phyloP scores from a whole-genome alignment of 2,329 filamentous ascomycete genomes.

The Parafenestella ontariensis region DNA sequence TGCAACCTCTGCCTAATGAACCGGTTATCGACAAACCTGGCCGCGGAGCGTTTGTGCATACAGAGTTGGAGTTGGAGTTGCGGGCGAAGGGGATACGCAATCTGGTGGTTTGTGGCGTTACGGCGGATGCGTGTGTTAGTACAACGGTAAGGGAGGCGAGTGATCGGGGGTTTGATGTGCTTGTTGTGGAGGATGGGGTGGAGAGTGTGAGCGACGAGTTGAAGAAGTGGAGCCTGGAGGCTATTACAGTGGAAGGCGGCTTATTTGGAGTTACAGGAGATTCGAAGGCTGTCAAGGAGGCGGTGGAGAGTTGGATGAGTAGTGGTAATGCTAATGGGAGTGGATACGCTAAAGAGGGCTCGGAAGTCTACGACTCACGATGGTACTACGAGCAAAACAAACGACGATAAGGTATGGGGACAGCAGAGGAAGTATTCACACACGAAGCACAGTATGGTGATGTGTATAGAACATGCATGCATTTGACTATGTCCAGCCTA shows the following conservation, averaged over 20 bases:
- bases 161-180: slow-evolving; percentile 62
- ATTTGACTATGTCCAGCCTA: slow-evolving; percentile 38
- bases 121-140: slow-evolving; percentile 63
- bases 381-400: slow-evolving; percentile 3
- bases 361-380: not conserved
- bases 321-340: not conserved
- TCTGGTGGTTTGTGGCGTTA: slow-evolving; percentile 61
- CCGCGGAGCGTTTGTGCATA: slow-evolving; percentile 61
- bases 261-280: slow-evolving; percentile 36
- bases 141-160: slow-evolving; percentile 64
- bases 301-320: slow-evolving; percentile 30
- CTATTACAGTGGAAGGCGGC: slow-evolving; percentile 36
- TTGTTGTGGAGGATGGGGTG: slow-evolving; percentile 59
- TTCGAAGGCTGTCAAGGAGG: slow-evolving; percentile 30
- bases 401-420: not conserved
- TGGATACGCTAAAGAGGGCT: not conserved
- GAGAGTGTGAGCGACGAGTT: slow-evolving; percentile 38
- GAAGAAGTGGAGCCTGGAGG: slow-evolving; percentile 39
- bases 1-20: slow-evolving; percentile 57
- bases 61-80: slow-evolving; percentile 61
- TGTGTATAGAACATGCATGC: slow-evolving; percentile 23
- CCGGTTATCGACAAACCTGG: slow-evolving; percentile 64
- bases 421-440: not conserved
- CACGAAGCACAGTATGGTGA: not conserved
- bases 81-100: slow-evolving; percentile 61